These are phyloP conservation scores for Carex myosuroides DNA, from an alignment of 176 grass and related monocot genomes.

Conservation along the genomic window DNA sequence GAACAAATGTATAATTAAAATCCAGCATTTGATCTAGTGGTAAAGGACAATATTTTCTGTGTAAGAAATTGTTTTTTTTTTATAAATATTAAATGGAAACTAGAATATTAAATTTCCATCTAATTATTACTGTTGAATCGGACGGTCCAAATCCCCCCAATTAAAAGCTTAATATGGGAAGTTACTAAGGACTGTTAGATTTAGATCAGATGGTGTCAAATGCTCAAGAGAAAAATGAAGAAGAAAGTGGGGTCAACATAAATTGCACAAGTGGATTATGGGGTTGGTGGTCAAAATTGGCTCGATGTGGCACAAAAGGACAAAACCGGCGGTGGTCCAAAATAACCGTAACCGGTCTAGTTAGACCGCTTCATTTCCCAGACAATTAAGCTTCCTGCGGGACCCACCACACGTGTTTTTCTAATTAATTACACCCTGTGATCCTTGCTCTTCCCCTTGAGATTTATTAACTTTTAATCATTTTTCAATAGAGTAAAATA, in stretches of 20 bases:
- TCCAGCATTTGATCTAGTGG: too few species aligned
- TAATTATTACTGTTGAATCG: too few species aligned
- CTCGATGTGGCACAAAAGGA: not conserved
- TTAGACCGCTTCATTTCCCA: slow-evolving; percentile 20
- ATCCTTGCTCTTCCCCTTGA: too few species aligned
- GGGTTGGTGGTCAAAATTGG: slow-evolving; percentile 25
- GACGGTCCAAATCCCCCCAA: too few species aligned
- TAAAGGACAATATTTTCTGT: too few species aligned
- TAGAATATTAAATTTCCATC: too few species aligned
- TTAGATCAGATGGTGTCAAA: not conserved
- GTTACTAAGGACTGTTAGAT: not conserved
- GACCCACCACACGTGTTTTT: slow-evolving; percentile 23
- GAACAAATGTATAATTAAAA: too few species aligned
- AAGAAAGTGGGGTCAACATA: not conserved
- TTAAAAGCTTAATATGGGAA: too few species aligned
- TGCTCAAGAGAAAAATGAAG: not conserved
- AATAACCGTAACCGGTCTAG: slow-evolving; percentile 29
- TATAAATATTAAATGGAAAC: too few species aligned
- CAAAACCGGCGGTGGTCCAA: slow-evolving; percentile 27
- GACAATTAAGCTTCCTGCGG: not conserved
- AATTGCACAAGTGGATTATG: not conserved
- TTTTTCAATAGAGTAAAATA: not conserved
- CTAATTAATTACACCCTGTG: not conserved
- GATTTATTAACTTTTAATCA: not conserved
- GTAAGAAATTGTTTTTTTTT: too few species aligned